Evolutionary conservation across 2,329 filamentous ascomycete genomes (phyloP), one percentile per base, ranked within the genome.

Genomic region (Aspergillus eucalypticola): DNA sequence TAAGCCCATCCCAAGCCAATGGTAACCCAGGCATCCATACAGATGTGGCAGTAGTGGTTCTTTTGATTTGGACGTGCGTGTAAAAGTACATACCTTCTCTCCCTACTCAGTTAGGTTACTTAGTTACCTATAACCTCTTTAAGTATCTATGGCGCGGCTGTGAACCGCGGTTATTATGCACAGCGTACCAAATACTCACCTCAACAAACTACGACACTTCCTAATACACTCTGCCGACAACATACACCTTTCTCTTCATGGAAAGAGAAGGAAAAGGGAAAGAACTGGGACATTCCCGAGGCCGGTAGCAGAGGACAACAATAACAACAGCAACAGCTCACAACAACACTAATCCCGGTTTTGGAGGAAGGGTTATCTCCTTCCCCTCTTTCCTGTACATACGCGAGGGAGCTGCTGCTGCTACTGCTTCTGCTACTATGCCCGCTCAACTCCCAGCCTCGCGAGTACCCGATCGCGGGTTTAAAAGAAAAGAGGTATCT

Each of bases 1-100:
- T 23, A 27, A 21, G 21, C 39, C 25, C 3, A 42, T 54, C 51
- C 19, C 19, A 54, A 11, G 38, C 19, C 19, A 21, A 23, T 11
- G 21, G 32, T 54, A 41, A 39, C 21, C 27, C 51, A 54, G 35
- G 51, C 21, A 54, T 54, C 32, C 35, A 29, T 54, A 44, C 38
- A 32, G 35, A 19, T 42, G 11, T 27, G 35, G 52, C 32, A 29
- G 51, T 35, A 35, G 19, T 15, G 38, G 51, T 39, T 13, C 15
- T 39, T 53, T 53, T 21, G 17, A 23, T 19, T 41, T 54, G 38
- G 46, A 27, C 25, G 46, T 29, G 32, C 10, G 5, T n/a, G 15
- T n/a, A 46, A 21, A 46, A 49, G 44, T 49, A 49, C 44, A 29
- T 29, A 11, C 44, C 6, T 23, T 11, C 21, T 13, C 44, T n/a